phyloP scores from a whole-genome alignment of 495 filamentous ascomycete species.

The Coniosporium apollinis region DNA sequence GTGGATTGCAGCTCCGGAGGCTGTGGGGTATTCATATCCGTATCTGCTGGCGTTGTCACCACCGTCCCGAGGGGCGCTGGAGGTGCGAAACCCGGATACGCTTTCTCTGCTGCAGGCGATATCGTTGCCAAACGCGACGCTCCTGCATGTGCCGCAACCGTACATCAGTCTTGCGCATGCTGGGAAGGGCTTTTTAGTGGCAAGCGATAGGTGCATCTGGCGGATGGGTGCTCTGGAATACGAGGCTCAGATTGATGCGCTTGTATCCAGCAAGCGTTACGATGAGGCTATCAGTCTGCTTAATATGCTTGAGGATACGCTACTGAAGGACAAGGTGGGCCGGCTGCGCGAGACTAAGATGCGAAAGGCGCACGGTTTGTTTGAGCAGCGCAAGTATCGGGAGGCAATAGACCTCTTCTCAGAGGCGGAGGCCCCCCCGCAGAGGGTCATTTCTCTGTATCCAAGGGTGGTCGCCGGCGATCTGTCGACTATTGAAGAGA shows the following conservation, averaged over 20 bases:
- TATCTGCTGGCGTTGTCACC: conserved; percentile 80
- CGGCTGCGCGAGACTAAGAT: conserved; percentile 71
- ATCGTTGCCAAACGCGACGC: conserved; percentile 56
- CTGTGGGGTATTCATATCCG: conserved; percentile 88
- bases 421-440: conserved; percentile 73
- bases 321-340: conserved; percentile 68
- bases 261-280: conserved; percentile 56
- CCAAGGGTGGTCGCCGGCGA: conserved; percentile 73
- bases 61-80: conserved; percentile 67
- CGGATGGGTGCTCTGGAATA: conserved; percentile 90
- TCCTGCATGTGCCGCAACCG: conserved; percentile 84
- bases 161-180: conserved; percentile 85
- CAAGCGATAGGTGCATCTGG: conserved; percentile 82
- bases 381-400: conserved; percentile 64
- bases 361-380: conserved; percentile 73
- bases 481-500: conserved; percentile 37
- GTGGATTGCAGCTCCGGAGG: conserved; percentile 76
- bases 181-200: conserved; percentile 83
- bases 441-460: conserved; percentile 73
- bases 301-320: conserved; percentile 77
- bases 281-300: conserved; percentile 90
- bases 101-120: conserved; percentile 75
- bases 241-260: conserved; percentile 73
- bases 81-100: conserved; percentile 86
- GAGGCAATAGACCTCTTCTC: conserved; percentile 87